phyloP scores from a whole-genome alignment of 371 early-diverging fungal species.

The Umbelopsis sp. region DNA sequence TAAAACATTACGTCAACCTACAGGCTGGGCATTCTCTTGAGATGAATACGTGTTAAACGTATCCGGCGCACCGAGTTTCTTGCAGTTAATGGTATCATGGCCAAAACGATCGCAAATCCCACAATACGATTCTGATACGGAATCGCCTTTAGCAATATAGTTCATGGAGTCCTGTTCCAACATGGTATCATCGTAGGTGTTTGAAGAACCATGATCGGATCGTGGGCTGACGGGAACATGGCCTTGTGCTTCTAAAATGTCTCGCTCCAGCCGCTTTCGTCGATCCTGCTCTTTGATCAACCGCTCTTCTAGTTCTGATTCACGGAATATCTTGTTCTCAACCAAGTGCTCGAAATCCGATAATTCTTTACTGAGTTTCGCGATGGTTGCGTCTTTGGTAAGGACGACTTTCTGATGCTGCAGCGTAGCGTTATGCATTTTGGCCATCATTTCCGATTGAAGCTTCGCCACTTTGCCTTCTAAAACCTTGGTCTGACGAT shows the following conservation, averaged over 20 bases:
- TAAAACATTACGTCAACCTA: neutral
- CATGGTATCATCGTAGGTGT: neutral
- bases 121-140: neutral
- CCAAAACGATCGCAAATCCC: neutral
- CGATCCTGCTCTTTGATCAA: neutral
- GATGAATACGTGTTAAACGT: neutral
- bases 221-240: neutral
- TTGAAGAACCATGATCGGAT: neutral
- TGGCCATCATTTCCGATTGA: neutral
- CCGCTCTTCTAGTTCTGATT: constrained; percentile 6
- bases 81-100: neutral
- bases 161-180: neutral
- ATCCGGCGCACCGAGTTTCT: neutral
- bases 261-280: neutral
- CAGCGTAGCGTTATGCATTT: neutral
- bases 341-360: constrained; percentile 3
- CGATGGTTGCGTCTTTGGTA: neutral
- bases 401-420: neutral
- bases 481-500: neutral
- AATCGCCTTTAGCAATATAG: neutral
- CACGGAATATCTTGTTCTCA: constrained; percentile 4
- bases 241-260: neutral
- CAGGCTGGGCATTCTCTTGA: neutral
- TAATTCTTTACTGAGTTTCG: constrained; percentile 1
- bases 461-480: neutral